Conservation (phyloP, 2,329 filamentous ascomycete species). For the Metarhizium brunneum region DNA sequence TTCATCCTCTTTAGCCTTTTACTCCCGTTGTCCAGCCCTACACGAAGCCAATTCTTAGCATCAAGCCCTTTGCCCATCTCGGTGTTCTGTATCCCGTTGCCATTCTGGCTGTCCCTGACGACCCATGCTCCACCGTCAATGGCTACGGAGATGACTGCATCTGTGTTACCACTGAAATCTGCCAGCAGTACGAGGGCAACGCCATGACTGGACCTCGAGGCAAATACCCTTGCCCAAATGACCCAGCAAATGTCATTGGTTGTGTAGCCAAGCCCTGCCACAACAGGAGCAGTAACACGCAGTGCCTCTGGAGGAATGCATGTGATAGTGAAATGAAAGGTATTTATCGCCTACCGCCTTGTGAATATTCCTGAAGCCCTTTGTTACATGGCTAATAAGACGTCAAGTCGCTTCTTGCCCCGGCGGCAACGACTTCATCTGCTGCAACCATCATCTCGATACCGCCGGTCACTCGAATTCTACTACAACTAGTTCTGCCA, state of each 20-base stretch:
- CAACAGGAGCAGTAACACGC: too few species aligned
- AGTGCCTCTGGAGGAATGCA: too few species aligned
- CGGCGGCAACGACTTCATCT: neutral
- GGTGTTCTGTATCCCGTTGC: constrained; percentile 6
- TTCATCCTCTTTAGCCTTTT: neutral
- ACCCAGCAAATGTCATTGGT: too few species aligned
- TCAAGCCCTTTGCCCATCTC: neutral
- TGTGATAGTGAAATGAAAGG: too few species aligned
- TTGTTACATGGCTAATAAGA: too few species aligned
- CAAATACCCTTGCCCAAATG: too few species aligned
- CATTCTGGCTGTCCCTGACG: constrained; percentile 1
- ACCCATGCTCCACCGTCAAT: neutral
- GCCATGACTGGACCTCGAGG: too few species aligned
- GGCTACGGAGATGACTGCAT: neutral
- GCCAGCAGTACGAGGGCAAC: too few species aligned
- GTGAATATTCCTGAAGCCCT: too few species aligned
- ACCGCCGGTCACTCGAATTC: neutral
- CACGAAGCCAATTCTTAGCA: neutral
- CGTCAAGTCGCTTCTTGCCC: neutral
- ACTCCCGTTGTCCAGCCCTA: neutral
- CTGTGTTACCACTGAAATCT: too few species aligned
- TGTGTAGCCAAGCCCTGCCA: too few species aligned
- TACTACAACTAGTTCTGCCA: neutral
- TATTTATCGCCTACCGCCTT: too few species aligned
- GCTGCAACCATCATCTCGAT: neutral